Conservation (phyloP, 805 yeast genomes). For the Wickerhamomyces chaumierensis region DNA sequence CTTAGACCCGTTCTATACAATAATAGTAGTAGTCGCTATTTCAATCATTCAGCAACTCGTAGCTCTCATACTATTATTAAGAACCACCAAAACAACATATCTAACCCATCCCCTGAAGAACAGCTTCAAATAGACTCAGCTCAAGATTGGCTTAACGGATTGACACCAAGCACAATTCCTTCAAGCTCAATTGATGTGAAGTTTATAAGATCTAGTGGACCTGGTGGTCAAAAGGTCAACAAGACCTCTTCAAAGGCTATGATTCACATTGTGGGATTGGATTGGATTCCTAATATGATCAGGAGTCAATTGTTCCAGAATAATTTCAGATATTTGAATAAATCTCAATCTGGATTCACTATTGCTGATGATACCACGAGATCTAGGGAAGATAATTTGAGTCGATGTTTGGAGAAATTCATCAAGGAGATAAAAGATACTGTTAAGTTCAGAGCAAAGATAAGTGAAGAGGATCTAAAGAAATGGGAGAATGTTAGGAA, state of each 20-base stretch:
- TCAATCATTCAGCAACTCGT: no score
- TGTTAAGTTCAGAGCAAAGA: slow-evolving; percentile 37
- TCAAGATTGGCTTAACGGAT: slow-evolving; percentile 30
- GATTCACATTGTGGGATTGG: slow-evolving; percentile 36
- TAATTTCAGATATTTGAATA: slow-evolving; percentile 42
- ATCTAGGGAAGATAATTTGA: slow-evolving; percentile 44
- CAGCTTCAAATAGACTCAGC: slow-evolving; percentile 14
- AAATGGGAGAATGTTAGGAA: slow-evolving; percentile 37
- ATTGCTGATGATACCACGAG: slow-evolving; percentile 53
- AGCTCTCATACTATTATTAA: no score
- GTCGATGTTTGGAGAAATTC: slow-evolving; percentile 50
- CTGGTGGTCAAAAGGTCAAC: slow-evolving; percentile 85
- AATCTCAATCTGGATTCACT: slow-evolving; percentile 33
- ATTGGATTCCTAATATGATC: slow-evolving; percentile 53
- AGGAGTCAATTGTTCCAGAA: slow-evolving; percentile 26
- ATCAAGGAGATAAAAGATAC: slow-evolving; percentile 35
- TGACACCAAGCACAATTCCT: slow-evolving; percentile 29
- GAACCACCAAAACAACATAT: no score
- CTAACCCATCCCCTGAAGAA: not conserved
- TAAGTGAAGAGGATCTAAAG: slow-evolving; percentile 29
- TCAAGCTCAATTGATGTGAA: slow-evolving; percentile 29
- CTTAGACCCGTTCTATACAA: no score
- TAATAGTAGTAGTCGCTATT: no score
- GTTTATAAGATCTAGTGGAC: slow-evolving; percentile 61
- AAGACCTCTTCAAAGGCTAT: slow-evolving; percentile 60